Base-by-base conservation (phyloP, 192 early-diverging fungal genomes). In the Endogone sp. region DNA sequence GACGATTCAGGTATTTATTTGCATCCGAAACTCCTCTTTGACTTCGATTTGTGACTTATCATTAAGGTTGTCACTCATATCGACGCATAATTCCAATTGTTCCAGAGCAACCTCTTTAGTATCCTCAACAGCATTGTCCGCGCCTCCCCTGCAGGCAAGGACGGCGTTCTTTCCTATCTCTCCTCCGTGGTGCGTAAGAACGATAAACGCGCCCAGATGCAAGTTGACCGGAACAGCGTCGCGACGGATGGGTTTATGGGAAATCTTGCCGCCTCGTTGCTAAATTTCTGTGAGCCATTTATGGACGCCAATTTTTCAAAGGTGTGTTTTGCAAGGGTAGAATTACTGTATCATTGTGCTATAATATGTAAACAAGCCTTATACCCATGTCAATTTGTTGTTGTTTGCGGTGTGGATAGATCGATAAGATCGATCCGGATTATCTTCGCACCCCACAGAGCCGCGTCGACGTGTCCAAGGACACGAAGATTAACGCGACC, bases 221-320 rank as follows among this genome's bases (percentile, higher is more conserved):
- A 96, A 74, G 91, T 94, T 3, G 91, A 98, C 65, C 77, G 73
- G 37, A 63, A 80, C 2, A 83, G 83, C 16, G 90, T 95, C 0
- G 91, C 93, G 2, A 84, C 91, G 29, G 91, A 95, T 74, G 95
- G 96, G 22, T 94, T 96, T 75, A 80, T 96, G 65, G 86, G 88
- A 64, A 96, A 94, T 65, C 71, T 95, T 25, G 77, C 86, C 2
- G 79, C 79, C 26, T 81, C 89, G 4, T 77, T 88, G 67, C 82
- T 94, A 29, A 73, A 71, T 8, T 82, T 98, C 29, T 85, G 88
- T 30, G 94, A 98, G 24, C 97, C 97, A 1, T 90, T 99, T 63
- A 82, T 93, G 75, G 94, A 95, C 75, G 61, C 81, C n/a, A 68
- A 66, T 9, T 89, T 89, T 44, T 79, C 85, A 29, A 95, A 94